Evolutionary conservation across 2,329 filamentous ascomycete genomes (phyloP).

Genomic region (Cryphonectria nitschkei): DNA sequence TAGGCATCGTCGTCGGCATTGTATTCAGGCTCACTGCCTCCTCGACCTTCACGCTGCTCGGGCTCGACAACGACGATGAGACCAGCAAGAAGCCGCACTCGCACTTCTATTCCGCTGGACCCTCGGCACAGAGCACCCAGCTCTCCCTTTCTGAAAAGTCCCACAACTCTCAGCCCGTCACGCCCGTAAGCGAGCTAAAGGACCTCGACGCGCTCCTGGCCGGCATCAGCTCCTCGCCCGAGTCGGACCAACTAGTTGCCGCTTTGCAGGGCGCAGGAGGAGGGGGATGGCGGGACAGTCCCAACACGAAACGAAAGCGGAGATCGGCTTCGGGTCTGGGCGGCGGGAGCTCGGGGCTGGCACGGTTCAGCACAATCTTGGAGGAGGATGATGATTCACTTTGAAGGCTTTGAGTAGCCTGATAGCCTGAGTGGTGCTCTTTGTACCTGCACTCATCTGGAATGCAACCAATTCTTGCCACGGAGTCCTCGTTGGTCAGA

Average conservation of each 20-base stretch:
- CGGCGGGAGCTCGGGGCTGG: slow-evolving; percentile 39
- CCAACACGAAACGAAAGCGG: slow-evolving; percentile 42
- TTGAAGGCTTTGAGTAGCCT: not conserved
- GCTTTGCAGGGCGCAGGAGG: slow-evolving; percentile 8
- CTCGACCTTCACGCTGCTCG: slow-evolving; percentile 56
- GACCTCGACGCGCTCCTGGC: slow-evolving; percentile 24
- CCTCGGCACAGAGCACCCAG: slow-evolving; percentile 12
- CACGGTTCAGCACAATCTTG: slow-evolving; percentile 57
- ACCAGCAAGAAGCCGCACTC: not conserved
- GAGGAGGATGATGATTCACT: slow-evolving; percentile 69
- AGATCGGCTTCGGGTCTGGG: slow-evolving; percentile 35
- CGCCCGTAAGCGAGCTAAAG: slow-evolving; percentile 18
- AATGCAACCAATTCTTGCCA: not conserved
- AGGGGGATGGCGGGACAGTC: slow-evolving; percentile 29
- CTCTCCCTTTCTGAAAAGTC: not conserved
- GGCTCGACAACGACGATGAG: slow-evolving; percentile 40
- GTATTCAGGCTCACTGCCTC: slow-evolving; percentile 61
- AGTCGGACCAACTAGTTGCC: slow-evolving; percentile 20
- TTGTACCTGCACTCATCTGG: not conserved
- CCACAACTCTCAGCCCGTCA: slow-evolving; percentile 23
- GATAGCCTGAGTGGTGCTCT: not conserved
- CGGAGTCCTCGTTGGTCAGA: not conserved
- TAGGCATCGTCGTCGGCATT: slow-evolving; percentile 68
- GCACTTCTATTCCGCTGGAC: not conserved
- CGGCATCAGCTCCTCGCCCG: slow-evolving; percentile 20